phyloP scores from a whole-genome alignment of 257 asterid species.

The Solanum medicagineum region DNA sequence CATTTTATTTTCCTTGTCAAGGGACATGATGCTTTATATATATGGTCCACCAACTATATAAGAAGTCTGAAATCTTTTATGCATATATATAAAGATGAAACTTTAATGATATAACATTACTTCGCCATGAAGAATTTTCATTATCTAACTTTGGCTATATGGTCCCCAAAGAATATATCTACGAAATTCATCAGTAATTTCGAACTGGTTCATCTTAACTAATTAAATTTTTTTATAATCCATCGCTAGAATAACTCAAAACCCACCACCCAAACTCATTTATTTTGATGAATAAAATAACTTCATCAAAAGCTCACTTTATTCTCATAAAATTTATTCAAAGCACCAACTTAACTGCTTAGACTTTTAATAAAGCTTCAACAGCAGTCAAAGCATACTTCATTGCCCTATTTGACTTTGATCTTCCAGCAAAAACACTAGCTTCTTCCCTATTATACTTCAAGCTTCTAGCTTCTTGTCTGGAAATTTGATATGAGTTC shows the following conservation, averaged over 20 bases:
- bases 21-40: neutral
- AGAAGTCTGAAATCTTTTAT: neutral
- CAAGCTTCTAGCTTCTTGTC: constrained; percentile 35
- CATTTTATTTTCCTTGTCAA: neutral
- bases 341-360: neutral
- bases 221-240: no score
- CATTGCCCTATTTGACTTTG: neutral
- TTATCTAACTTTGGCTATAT: neutral
- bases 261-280: neutral
- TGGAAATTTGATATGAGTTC: constrained; percentile 34
- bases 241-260: neutral
- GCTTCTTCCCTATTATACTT: constrained; percentile 47
- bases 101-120: neutral
- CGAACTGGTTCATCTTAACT: neutral
- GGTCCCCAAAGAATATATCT: neutral
- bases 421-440: constrained; percentile 17
- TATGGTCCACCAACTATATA: neutral
- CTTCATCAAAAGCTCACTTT: neutral
- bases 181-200: neutral
- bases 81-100: neutral
- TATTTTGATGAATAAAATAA: neutral
- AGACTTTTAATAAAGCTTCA: neutral
- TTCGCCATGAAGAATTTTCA: neutral
- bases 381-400: neutral
- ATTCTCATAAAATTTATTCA: neutral